Evolutionary conservation across 2,329 filamentous ascomycete genomes (phyloP), one percentile per base, ranked within the genome.

Genomic region (Grosmannia clavigera): DNA sequence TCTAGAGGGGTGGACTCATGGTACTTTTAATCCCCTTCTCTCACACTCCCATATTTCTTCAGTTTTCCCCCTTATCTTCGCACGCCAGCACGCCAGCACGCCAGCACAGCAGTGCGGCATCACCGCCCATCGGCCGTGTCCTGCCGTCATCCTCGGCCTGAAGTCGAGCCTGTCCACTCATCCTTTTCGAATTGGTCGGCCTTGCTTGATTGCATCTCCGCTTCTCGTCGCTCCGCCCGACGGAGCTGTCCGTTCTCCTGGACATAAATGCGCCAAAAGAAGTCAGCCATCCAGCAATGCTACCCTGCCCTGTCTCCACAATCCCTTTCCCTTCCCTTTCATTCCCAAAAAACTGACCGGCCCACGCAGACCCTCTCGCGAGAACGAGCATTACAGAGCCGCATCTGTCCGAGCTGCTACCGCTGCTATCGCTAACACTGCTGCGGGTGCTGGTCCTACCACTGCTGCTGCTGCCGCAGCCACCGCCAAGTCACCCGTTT

Each of bases 211-310:
- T n/a, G 43, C 43, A 9, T 7, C 43, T 16, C 43, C 43, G 16
- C 43, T 31, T 31, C 31, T 31, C 31, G 31, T 31, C 31, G 31
- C 31, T 31, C 31, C 31, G 31, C 31, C 31, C 31, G 31, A 31
- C 31, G 31, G 31, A 31, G 19, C 43, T 19, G 43, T 19, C 43
- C 43, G 16, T 46, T 19, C 38, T 40, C 12, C 38, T 40, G 38
- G 50, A 29, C 50, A 12, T 52, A 50, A 29, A 64, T 64, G 62
- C 61, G 59, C 40, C 59, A 58, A 57, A 64, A 62, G 57, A 58
- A 53, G 62, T 62, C 48, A 35, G 58, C 33, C 27, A 6, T 11
- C 35, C 31, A 29, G 27, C 31, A 29, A 29, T 33, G 51, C 48
- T 51, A 29, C 48, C 43, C 43, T 46, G 43, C 43, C 33, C 43